Evolutionary conservation across 306 rosid species (phyloP), one percentile per base, ranked within the genome.

Genomic region (Trifolium pratense): DNA sequence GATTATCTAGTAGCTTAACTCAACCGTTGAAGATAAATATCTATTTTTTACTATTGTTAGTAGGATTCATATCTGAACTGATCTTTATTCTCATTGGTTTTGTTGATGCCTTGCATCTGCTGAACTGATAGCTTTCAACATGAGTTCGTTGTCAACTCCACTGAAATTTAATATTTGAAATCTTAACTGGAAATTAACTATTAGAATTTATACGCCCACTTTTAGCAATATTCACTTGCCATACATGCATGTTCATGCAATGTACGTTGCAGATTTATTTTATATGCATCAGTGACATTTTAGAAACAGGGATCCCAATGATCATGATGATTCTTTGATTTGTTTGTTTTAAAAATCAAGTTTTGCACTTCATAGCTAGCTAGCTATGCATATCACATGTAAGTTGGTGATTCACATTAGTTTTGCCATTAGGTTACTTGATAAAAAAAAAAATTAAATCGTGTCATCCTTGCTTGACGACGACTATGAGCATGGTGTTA

Each of bases 1-100:
- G 0, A 11, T 62, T 51, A 34, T 34, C 64, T 15, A 39, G 42
- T 37, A 65, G 56, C 66, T 52, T 66, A 73, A 46, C 21, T 73
- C 40, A 34, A 48, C 57, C 32, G 6, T 75, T 56, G 31, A 16
- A 67, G 20, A 58, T 6, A n/a, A 59, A 60, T 23, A 15, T 16
- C 34, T 26, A 34, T 46, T 17, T 40, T 40, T 36, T 34, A 18
- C 62, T 57, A 9, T 46, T n/a, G n/a, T n/a, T 51, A 25, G 21
- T 26, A 34, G 17, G 45, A 34, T n/a, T 31, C 55, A 17, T 61
- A 18, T 55, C 59, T 29, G 29, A 42, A 31, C 42, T 66, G 16
- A 66, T 10, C 26, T 43, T 56, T 55, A 29, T 75, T 66, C 23
- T 21, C 29, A 0, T 5, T 34, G 14, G 11, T 16, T 63, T 29